phyloP scores from a whole-genome alignment of 2,329 filamentous ascomycete species.

The Ceratocystis lukuohia region DNA sequence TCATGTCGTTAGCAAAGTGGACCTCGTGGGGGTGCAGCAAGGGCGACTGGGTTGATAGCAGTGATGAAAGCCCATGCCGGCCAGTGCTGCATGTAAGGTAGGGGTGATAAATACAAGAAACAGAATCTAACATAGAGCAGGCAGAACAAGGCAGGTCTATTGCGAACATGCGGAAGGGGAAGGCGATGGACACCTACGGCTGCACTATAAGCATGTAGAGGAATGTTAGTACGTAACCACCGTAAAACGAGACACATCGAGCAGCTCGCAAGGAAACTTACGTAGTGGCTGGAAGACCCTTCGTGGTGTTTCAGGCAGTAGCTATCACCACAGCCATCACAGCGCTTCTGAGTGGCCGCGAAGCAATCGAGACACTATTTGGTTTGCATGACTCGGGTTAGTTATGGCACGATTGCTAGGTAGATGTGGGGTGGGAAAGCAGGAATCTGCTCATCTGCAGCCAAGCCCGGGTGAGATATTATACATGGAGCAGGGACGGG shows the following conservation, averaged over 20 bases:
- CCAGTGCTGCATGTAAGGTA: not conserved
- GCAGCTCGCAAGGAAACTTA: slow-evolving; percentile 27
- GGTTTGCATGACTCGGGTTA: not conserved
- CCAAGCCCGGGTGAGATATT: not conserved
- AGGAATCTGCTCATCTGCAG: slow-evolving; percentile 1
- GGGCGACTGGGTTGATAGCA: not conserved
- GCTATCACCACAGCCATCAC: slow-evolving; percentile 58
- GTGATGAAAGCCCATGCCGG: not conserved
- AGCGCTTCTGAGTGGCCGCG: slow-evolving; percentile 54
- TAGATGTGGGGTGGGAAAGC: not conserved
- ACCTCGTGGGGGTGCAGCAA: not conserved
- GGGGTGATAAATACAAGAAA: slow-evolving; percentile 4
- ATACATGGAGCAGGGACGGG: not conserved
- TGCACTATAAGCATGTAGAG: not conserved
- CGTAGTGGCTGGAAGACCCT: slow-evolving; percentile 53
- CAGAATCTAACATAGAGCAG: not conserved
- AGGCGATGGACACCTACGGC: slow-evolving; percentile 1
- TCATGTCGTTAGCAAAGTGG: not conserved
- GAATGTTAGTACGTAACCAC: not conserved
- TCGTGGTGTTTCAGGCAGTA: slow-evolving; percentile 79
- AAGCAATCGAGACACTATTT: slow-evolving; percentile 63
- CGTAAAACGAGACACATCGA: too few species aligned
- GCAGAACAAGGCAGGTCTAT: not conserved
- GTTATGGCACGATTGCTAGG: slow-evolving; percentile 1
- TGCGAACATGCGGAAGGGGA: not conserved